Evolutionary conservation across 1,139 yeast genomes (phyloP).

Genomic region (Candida pseudoviswanathii): DNA sequence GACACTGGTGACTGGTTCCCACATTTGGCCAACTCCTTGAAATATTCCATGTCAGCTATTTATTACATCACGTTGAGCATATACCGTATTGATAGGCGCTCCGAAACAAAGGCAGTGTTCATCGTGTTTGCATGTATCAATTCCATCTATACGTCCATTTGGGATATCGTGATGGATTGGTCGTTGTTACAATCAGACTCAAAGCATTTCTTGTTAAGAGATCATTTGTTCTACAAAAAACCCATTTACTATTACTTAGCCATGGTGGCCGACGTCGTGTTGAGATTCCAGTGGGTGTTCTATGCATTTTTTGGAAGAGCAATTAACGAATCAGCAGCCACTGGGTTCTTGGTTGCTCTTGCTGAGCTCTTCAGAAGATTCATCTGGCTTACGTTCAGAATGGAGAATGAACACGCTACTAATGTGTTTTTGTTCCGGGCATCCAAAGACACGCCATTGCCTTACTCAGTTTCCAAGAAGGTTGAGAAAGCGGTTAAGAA

Average conservation of each 20-base stretch:
- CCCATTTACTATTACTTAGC: constrained; percentile 71
- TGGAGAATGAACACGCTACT: constrained; percentile 94
- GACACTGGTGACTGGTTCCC: constrained; percentile 98
- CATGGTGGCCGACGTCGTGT: constrained; percentile 66
- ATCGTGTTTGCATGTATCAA: constrained; percentile 76
- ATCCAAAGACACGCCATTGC: constrained; percentile 81
- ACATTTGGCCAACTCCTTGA: constrained; percentile 87
- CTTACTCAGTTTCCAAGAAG: constrained; percentile 56
- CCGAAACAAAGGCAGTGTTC: constrained; percentile 54
- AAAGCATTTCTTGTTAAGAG: constrained; percentile 62
- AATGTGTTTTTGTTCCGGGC: constrained; percentile 86
- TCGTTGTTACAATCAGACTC: constrained; percentile 74
- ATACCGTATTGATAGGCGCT: constrained; percentile 64
- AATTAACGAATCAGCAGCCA: constrained; percentile 87
- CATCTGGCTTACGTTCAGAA: constrained; percentile 87
- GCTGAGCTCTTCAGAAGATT: constrained; percentile 83
- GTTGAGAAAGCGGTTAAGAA: constrained; percentile 45
- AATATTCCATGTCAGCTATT: constrained; percentile 65
- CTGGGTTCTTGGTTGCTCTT: constrained; percentile 79
- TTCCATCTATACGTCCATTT: constrained; percentile 65
- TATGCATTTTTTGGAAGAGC: constrained; percentile 72
- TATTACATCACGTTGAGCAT: constrained; percentile 78
- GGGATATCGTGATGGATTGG: constrained; percentile 98
- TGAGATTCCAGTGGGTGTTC: constrained; percentile 90
- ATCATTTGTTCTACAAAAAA: constrained; percentile 63